A percentile compares a stretch with the other conserved stretches of the same genome.
These are phyloP conservation scores for Ramicandelaber brevisporus DNA, from an alignment of 192 early-diverging fungal species.

Conservation along the genomic window DNA sequence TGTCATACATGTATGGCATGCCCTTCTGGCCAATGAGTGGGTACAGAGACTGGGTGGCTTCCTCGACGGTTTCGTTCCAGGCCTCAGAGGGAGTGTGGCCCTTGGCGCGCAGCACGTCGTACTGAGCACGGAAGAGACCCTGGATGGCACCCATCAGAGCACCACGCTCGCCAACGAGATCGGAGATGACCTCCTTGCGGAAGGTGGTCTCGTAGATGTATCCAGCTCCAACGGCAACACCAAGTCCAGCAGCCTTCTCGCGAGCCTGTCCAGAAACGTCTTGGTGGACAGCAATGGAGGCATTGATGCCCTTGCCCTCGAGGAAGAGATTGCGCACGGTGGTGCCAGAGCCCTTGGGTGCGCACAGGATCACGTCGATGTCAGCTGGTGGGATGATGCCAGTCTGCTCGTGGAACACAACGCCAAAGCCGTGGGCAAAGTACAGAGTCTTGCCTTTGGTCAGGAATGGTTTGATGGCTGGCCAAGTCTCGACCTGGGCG, in stretches of 20 bases:
- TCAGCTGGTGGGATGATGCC: conserved; percentile 70
- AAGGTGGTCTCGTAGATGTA: conserved; percentile 97
- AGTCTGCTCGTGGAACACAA: conserved; percentile 82
- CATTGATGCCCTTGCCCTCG: conserved; percentile 92
- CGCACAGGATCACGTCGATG: conserved; percentile 87
- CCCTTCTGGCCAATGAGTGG: conserved; percentile 88
- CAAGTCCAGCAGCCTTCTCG: conserved; percentile 75
- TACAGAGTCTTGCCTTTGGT: conserved; percentile 96
- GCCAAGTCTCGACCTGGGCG: conserved; percentile 79
- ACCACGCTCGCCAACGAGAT: conserved; percentile 90
- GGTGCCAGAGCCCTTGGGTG: conserved; percentile 89
- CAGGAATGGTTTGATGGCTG: conserved; percentile 55
- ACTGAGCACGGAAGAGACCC: conserved; percentile 86
- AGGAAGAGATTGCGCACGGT: conserved; percentile 90
- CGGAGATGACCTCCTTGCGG: conserved; percentile 88
- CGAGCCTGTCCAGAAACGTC: conserved; percentile 81
- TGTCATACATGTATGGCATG: conserved; percentile 97
- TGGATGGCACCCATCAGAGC: conserved; percentile 96
- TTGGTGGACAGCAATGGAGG: conserved; percentile 83
- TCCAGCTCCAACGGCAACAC: conserved; percentile 83
- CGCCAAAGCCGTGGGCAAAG: conserved; percentile 92
- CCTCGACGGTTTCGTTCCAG: conserved; percentile 99
- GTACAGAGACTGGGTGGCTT: conserved; percentile 93
- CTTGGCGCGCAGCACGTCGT: conserved; percentile 76
- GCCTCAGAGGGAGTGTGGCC: conserved; percentile 95